phyloP scores from a whole-genome alignment of 2,329 filamentous ascomycete genomes.

The Aspergillus udagawae region DNA sequence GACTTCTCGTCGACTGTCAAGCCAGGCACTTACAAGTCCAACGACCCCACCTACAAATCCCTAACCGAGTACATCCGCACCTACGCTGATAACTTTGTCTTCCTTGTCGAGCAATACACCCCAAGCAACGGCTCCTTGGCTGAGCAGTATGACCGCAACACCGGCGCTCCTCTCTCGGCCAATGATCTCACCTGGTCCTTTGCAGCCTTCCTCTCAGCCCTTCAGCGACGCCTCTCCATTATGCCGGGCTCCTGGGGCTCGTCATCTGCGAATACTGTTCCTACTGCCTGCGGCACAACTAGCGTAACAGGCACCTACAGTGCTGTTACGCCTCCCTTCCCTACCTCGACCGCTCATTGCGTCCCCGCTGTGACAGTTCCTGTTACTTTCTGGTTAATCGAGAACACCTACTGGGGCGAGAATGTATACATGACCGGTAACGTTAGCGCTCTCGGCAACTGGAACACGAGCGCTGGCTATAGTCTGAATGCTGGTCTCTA shows the following conservation, averaged over 20 bases:
- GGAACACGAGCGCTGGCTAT: background rate
- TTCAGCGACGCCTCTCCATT: slow-evolving; percentile 10
- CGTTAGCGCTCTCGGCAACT: background rate
- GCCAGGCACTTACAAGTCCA: slow-evolving; percentile 60
- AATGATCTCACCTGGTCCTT: slow-evolving; percentile 20
- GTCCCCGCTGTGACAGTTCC: background rate
- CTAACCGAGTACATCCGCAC: slow-evolving; percentile 57
- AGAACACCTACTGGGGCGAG: background rate
- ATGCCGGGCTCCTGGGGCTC: slow-evolving; percentile 20
- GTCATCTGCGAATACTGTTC: slow-evolving; percentile 1
- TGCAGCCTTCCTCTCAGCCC: slow-evolving; percentile 16
- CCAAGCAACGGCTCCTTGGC: slow-evolving; percentile 22
- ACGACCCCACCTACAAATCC: slow-evolving; percentile 47
- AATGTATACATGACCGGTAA: background rate
- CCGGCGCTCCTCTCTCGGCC: slow-evolving; percentile 12
- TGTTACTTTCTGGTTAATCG: background rate
- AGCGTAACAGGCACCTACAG: slow-evolving; percentile 7
- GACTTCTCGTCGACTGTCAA: slow-evolving; percentile 57
- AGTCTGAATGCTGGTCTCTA: background rate
- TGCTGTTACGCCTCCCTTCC: background rate
- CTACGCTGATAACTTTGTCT: slow-evolving; percentile 57
- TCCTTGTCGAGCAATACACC: slow-evolving; percentile 32
- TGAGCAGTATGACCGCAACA: slow-evolving; percentile 33
- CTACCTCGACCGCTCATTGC: background rate
- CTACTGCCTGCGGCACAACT: slow-evolving; percentile 5